Base-by-base conservation (phyloP, 208 protist genomes). In the Acanthamoeba castellanii region DNA sequence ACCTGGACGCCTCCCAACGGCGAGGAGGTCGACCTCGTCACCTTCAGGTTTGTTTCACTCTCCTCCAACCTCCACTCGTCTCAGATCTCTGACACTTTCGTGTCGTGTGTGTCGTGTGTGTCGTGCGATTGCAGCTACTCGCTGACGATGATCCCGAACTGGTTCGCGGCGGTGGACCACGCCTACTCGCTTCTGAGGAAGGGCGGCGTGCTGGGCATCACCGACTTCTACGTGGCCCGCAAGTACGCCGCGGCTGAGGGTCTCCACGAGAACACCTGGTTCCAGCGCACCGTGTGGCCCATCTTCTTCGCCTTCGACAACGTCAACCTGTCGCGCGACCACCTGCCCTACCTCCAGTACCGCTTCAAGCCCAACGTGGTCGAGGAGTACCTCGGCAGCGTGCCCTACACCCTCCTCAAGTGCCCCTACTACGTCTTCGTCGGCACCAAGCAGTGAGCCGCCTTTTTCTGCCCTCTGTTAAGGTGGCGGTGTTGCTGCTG, bases 71-170 rank as follows among this genome's bases (percentile, higher is more conserved):
- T 27, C 9, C 64, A 20, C 30, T 37, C 59, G 34, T 22, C n/a
- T 64, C 57, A 64, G 20, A 13, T 72, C 64, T 34, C 6, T 34
- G 8, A 8, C 50, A 2, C 6, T 55, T 1, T 20, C 50, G 50
- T 18, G 20, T 72, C 22, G 16, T 66, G 3, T 2, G 9, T 47
- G n/a, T 20, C 37, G 34, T 13, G 59, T 37, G 30, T 13, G 8
- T 27, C 4, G 8, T 68, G 18, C n/a, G n/a, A n/a, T 8, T 34
- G 64, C 87, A 59, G 47, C 14, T 94, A 94, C 72, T 94, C 90
- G 90, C 57, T 94, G 68, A 85, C 70, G 55, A 94, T 94, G 90
- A 94, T 94, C 72, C 90, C 90, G n/a, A 45, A 81, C 52, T 94
- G 61, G 68, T 94, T 81, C 70, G 64, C 90, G 22, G 90, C 72